Base-by-base conservation (phyloP, 2,329 filamentous ascomycete genomes). In the Clarireedia monteithiana region DNA sequence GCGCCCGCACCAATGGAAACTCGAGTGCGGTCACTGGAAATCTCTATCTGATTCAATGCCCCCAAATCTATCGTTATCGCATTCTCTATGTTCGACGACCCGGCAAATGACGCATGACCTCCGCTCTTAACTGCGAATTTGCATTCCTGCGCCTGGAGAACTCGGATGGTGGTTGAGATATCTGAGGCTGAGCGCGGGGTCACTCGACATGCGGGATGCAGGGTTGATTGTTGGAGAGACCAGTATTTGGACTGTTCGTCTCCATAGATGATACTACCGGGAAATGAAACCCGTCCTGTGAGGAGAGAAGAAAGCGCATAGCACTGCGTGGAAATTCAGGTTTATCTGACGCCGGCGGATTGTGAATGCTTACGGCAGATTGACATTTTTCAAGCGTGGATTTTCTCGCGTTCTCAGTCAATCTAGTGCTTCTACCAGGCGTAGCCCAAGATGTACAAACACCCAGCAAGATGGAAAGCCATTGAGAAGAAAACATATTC, bases 41-140 rank as follows among this genome's bases (percentile, higher is more conserved):
- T 57, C 2, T 70, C 59, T 36, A 68, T 55, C 26, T 61, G 23
- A 27, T 62, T 61, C 14, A 68, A 38, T 17, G 59, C 57, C 27
- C 67, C 70, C 10, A 79, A 71, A 15, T 78, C 78, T 59, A 84
- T 75, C 5, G 78, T 66, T 1, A 78, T 69, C 0, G 77, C 78
- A 2, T 69, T 73, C 14, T 74, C 66, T 48, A 78, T 75, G 60
- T 75, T 83, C 2, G 79, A 74, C 40, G 75, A 76, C 58, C 76
- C 75, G 17, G 76, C 71, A 44, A 62, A 64, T 9, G 54, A 48
- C 2, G 58, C 61, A 58, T 67, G 64, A 0, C 64, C 63, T 17
- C 63, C 63, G 36, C 59, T 62, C 46, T 63, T 62, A 7, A 66
- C 60, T 0, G 63, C 60, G 44, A 65, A 67, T 36, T 59, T 40